Conservation (phyloP, 495 filamentous ascomycete genomes). For the Chlorociboria aeruginascens region DNA sequence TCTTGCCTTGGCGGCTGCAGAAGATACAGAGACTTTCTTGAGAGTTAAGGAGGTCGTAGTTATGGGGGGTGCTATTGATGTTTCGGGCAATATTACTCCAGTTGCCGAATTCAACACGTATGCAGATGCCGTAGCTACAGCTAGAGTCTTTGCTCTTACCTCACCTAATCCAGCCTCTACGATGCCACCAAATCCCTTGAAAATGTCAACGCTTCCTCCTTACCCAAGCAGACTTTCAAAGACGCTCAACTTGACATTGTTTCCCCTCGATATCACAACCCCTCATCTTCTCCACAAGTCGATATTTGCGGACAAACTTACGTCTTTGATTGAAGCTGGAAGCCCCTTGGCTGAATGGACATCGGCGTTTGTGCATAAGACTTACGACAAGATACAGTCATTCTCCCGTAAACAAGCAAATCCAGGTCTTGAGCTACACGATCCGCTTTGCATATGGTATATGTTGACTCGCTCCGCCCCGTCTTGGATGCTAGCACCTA, state of each 20-base stretch:
- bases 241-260: constrained; percentile 61
- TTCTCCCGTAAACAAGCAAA: constrained; percentile 39
- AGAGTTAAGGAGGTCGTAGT: constrained; percentile 81
- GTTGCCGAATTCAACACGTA: constrained; percentile 76
- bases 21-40: constrained; percentile 78
- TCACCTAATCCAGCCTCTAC: constrained; percentile 56
- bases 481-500: constrained; percentile 33
- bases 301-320: constrained; percentile 44
- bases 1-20: constrained; percentile 72
- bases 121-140: constrained; percentile 73
- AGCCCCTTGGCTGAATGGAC: constrained; percentile 81
- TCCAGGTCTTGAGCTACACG: constrained; percentile 64
- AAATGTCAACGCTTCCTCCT: constrained; percentile 36
- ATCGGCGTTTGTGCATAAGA: constrained; percentile 60
- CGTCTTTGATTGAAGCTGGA: constrained; percentile 34
- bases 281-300: constrained; percentile 53
- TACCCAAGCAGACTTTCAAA: constrained; percentile 57
- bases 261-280: constrained; percentile 83
- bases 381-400: constrained; percentile 64
- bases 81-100: constrained; percentile 72
- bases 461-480: constrained; percentile 46
- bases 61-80: constrained; percentile 87
- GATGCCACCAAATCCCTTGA: constrained; percentile 48
- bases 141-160: constrained; percentile 80
- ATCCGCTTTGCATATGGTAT: constrained; percentile 84